A percentile compares a stretch with the other conserved stretches of the same genome.
Evolutionary conservation across 768 basidiomycete genomes (phyloP).

Genomic region (Tricholoma sp.): DNA sequence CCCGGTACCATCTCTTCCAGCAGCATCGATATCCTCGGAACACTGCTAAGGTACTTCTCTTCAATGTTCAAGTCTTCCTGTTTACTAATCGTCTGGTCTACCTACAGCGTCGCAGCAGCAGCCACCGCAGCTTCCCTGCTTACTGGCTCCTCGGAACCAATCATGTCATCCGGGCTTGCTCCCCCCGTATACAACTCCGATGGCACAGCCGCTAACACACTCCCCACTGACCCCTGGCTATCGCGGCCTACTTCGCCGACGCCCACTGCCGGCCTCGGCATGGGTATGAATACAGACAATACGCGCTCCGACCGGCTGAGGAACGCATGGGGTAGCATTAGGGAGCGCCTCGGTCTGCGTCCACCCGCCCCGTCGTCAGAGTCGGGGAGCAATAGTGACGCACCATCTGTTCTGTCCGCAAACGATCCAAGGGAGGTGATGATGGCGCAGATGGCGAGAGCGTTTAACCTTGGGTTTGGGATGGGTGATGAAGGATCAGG

Average conservation of each 20-base stretch:
- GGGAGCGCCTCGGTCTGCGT: conserved; percentile 60
- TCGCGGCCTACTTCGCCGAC: conserved; percentile 34
- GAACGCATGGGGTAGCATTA: conserved; percentile 61
- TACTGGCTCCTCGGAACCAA: conserved; percentile 64
- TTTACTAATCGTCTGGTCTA: conserved; percentile 1
- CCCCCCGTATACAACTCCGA: conserved; percentile 35
- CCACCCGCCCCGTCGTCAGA: conserved; percentile 14
- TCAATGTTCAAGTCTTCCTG: conserved; percentile 1
- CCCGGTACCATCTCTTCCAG: conserved; percentile 52
- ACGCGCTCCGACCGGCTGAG: conserved; percentile 47
- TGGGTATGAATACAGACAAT: conserved; percentile 22
- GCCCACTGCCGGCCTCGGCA: conserved; percentile 36
- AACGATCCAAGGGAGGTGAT: conserved; percentile 63
- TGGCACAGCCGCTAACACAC: conserved; percentile 23
- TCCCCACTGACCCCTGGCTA: conserved; percentile 7
- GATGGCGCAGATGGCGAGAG: conserved; percentile 77
- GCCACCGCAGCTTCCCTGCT: conserved; percentile 85
- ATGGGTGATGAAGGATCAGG: conserved; percentile 26
- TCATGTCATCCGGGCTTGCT: conserved; percentile 53
- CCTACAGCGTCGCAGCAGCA: conserved; percentile 74
- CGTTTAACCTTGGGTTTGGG: conserved; percentile 69
- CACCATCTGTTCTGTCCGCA: conserved; percentile 7
- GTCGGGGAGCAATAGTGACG: conserved; percentile 3
- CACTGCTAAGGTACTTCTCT: conserved; percentile 63
- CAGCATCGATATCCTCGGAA: conserved; percentile 79